phyloP scores from a whole-genome alignment of 176 grass and related monocot genomes.

The Neostapfia colusana region DNA sequence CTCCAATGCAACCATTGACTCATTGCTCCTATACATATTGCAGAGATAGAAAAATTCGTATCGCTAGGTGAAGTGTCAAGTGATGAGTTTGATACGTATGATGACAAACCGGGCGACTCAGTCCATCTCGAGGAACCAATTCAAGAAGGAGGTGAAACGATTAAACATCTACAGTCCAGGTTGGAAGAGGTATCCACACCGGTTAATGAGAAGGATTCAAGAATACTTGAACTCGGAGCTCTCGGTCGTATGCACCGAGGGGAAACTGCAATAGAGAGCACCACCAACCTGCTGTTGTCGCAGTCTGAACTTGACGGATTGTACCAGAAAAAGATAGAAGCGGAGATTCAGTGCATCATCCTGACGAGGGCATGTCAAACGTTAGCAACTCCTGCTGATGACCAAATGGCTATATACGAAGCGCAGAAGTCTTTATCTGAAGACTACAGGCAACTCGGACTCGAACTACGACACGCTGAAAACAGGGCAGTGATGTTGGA shows the following conservation, averaged over 20 bases:
- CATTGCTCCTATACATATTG: constrained; percentile 28
- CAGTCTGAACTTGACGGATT: constrained; percentile 57
- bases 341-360: constrained; percentile 59
- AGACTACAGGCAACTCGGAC: constrained; percentile 49
- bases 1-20: background rate
- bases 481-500: constrained; percentile 41
- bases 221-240: constrained; percentile 38
- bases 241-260: background rate
- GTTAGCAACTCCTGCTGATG: constrained; percentile 27
- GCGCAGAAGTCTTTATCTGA: constrained; percentile 44
- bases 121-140: constrained; percentile 32
- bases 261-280: background rate
- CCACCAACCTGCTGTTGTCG: background rate
- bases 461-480: constrained; percentile 42
- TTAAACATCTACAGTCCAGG: constrained; percentile 40
- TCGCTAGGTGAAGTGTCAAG: constrained; percentile 39
- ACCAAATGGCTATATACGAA: constrained; percentile 52
- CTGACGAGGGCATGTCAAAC: constrained; percentile 50
- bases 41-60: constrained; percentile 62
- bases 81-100: constrained; percentile 29
- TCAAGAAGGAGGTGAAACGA: constrained; percentile 39
- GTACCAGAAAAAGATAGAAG: constrained; percentile 59
- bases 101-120: constrained; percentile 44
- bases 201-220: constrained; percentile 55
- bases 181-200: constrained; percentile 40